Base-by-base conservation (phyloP, 1,139 yeast genomes). In the Yamadazyma spencermartinsiae region DNA sequence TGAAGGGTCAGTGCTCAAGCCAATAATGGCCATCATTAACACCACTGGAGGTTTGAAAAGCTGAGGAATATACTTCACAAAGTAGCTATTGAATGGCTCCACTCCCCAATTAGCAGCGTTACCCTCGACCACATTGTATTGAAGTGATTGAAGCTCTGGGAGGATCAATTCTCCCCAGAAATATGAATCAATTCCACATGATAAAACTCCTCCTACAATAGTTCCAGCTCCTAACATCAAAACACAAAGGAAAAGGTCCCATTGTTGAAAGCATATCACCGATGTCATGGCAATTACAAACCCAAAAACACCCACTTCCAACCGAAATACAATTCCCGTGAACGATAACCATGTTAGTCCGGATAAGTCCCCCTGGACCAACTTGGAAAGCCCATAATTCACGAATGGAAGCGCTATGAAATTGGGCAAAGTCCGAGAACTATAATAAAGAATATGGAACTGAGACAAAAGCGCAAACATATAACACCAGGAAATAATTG, bases 371-470 rank as follows among this genome's bases (percentile, higher is more conserved):
- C 82, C 86, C 20, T 52, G 50, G 13, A 87, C 51, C 12, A 81
- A 53, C 50, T 68, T 69, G 10, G 80, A 65, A 31, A 84, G 49
- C 0, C 86, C 82, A 38, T 63, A 53, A 41, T 77, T 77, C 2
- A 85, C 82, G 28, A 87, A 54, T 1, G 98, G 96, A 38, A 90
- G 67, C 0, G 88, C 95, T 29, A 90, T 63, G 59, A 88, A 86
- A 59, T 90, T 90, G 9, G 98, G 97, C 43, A 92, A 68, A 0
- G 95, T 80, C 47, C 98, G 72, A 2, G 95, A 75, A 5, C 86
- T 68, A 56, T 90, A 90, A 62, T 70, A 90, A 40, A 84, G 63
- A 25, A 87, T 47, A 56, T 92, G 98, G 65, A 90, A 92, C 55
- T 89, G 95, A 4, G 85, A 62, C 39, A 76, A 58, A 30, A 74